Percentiles rank a stretch among this genome's conserved stretches.
Conservation (phyloP, 495 filamentous ascomycete genomes). For the Penicillium egyptiacum region DNA sequence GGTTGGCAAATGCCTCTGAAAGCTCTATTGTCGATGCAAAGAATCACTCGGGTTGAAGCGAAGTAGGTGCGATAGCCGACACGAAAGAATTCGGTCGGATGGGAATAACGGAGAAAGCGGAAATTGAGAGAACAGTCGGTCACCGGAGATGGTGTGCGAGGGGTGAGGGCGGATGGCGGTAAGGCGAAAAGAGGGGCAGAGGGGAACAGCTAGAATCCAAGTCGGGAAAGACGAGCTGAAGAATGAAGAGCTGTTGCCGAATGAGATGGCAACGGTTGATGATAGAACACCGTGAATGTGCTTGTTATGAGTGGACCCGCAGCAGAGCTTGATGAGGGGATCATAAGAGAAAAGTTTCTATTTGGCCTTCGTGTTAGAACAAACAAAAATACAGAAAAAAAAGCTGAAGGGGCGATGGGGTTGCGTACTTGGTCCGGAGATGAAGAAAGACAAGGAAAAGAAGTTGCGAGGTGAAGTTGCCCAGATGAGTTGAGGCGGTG, state of each 20-base stretch:
- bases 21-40: conserved; percentile 25
- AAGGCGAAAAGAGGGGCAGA: conserved; percentile 19
- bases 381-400: not conserved
- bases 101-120: conserved; percentile 6
- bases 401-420: not conserved
- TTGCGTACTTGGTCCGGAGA: conserved; percentile 9
- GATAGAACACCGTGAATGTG: conserved; percentile 8
- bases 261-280: conserved; percentile 14
- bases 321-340: conserved; percentile 26
- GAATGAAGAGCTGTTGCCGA: conserved; percentile 13
- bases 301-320: conserved; percentile 31
- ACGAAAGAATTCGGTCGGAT: conserved; percentile 22
- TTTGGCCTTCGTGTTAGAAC: not conserved
- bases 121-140: conserved; percentile 13
- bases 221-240: conserved; percentile 1
- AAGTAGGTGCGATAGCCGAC: conserved; percentile 11
- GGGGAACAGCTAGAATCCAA: conserved; percentile 7
- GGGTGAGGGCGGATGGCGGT: conserved; percentile 23
- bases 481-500: conserved; percentile 22
- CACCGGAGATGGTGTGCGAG: conserved; percentile 22
- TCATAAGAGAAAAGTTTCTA: conserved; percentile 18
- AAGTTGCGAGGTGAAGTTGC: conserved; percentile 8
- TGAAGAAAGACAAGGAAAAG: conserved; percentile 13
- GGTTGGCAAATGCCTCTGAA: conserved; percentile 15
- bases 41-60: conserved; percentile 6